Base-by-base conservation (phyloP, 2,329 filamentous ascomycete species). In the Beauveria medogensis region DNA sequence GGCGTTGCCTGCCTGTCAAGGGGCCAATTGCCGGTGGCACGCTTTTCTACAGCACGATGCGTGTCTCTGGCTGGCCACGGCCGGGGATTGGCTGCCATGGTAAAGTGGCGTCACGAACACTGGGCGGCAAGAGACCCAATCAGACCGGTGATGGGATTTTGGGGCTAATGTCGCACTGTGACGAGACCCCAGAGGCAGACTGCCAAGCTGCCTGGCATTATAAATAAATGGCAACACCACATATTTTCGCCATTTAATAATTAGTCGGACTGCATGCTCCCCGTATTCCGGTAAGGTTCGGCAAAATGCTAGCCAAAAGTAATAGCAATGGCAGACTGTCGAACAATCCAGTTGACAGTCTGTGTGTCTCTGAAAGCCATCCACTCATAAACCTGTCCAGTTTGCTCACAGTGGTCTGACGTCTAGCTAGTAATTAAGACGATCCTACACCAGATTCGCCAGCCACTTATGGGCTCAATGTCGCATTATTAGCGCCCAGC, bases 91-190 rank as follows among this genome's bases (percentile, higher is more conserved):
- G 37, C 40, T 26, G 41, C 18, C 20, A 22, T 37, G 37, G 20
- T 20, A 24, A 54, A 60, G 48, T 53, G 57, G 40, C 47, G 54
- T 53, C 50, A 54, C n/a, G 40, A 56, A 51, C 44, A 43, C 43
- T 24, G 30, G 43, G 59, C 59, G 59, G 53, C 53, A 61, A 61
- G 53, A 56, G 52, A 37, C 22, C 59, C 59, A 61, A 61, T 61
- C 52, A 56, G 28, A 50, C 8, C 2, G n/a, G 41, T 16, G 59
- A 24, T 46, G 26, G n/a, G 26, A 54, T 28, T 5, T 53, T 6
- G 41, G 51, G 12, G 8, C 43, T 24, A n/a, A 20, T 26, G 28
- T 60, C 34, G 44, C 59, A 34, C 20, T 24, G 57, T 54, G 57
- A 37, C 57, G n/a, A 46, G 57, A 46, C 51, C 30, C 2, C 26